Evolutionary conservation across 495 filamentous ascomycete genomes (phyloP).

Genomic region (Baudoinia panamericana): DNA sequence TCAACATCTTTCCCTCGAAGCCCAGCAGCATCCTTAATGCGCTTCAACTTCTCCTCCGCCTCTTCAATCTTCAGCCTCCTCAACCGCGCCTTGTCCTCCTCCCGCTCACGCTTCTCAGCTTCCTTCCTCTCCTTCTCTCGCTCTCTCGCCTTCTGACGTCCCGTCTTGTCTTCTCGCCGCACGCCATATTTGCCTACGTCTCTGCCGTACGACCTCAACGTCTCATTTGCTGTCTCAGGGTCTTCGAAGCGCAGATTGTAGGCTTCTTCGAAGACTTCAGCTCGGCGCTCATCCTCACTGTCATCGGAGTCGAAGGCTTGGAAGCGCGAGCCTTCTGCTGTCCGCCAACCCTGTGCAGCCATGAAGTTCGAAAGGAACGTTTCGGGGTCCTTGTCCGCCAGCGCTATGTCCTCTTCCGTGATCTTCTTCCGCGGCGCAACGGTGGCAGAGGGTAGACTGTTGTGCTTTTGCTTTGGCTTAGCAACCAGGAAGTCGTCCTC

Average conservation of each 20-base stretch:
- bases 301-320: conserved; percentile 86
- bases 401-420: conserved; percentile 49
- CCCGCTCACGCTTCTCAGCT: conserved; percentile 58
- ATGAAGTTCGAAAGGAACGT: conserved; percentile 82
- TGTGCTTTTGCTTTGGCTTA: conserved; percentile 21
- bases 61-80: conserved; percentile 81
- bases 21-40: conserved; percentile 79
- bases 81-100: conserved; percentile 69
- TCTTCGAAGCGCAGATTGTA: conserved; percentile 97
- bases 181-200: conserved; percentile 70
- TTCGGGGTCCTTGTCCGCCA: conserved; percentile 82
- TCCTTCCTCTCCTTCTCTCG: conserved; percentile 63
- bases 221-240: conserved; percentile 68
- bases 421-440: conserved; percentile 30
- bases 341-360: conserved; percentile 73
- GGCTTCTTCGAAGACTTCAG: conserved; percentile 80
- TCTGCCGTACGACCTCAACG: conserved; percentile 73
- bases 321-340: conserved; percentile 42
- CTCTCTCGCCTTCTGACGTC: conserved; percentile 63
- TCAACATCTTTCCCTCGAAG: conserved; percentile 50
- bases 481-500: conserved; percentile 47
- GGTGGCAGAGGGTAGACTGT: background rate
- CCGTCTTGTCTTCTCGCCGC: conserved; percentile 63
- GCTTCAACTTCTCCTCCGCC: conserved; percentile 62
- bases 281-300: conserved; percentile 64